Percentiles rank a stretch among this genome's conserved stretches.
Conservation (phyloP, 495 filamentous ascomycete genomes). For the Cenococcum geophilum region DNA sequence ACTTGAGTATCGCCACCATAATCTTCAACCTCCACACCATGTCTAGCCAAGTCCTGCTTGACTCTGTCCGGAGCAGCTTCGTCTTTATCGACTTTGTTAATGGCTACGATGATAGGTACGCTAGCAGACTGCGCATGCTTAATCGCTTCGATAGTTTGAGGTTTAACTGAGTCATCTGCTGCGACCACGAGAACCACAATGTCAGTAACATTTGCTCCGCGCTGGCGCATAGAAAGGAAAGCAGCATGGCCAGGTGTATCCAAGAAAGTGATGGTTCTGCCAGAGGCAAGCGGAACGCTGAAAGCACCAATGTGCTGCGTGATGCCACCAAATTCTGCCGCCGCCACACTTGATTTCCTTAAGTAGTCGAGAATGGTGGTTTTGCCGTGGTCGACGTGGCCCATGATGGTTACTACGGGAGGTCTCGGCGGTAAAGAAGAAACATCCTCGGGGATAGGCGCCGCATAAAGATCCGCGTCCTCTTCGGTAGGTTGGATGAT, state of each 20-base stretch:
- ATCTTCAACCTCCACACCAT: conserved; percentile 89
- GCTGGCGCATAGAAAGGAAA: conserved; percentile 90
- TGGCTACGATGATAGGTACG: conserved; percentile 95
- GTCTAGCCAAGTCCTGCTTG: conserved; percentile 77
- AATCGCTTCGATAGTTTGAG: conserved; percentile 93
- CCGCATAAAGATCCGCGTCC: conserved; percentile 63
- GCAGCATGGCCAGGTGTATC: conserved; percentile 97
- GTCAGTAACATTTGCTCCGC: conserved; percentile 93
- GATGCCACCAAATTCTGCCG: conserved; percentile 90
- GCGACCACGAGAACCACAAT: conserved; percentile 95
- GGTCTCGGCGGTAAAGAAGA: conserved; percentile 66
- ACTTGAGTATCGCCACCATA: conserved; percentile 92
- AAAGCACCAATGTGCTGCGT: conserved; percentile 99
- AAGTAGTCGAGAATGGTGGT: conserved; percentile 93
- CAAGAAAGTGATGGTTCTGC: conserved; percentile 89
- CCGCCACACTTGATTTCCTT: conserved; percentile 84
- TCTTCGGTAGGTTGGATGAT: conserved; percentile 63
- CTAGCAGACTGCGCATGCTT: conserved; percentile 86
- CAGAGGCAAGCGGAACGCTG: conserved; percentile 76
- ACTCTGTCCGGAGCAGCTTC: conserved; percentile 71
- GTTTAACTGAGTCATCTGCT: conserved; percentile 95
- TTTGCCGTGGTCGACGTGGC: conserved; percentile 98
- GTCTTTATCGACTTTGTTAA: conserved; percentile 94
- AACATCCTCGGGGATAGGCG: conserved; percentile 62
- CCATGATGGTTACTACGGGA: conserved; percentile 98